Evolutionary conservation across 2,329 filamentous ascomycete genomes (phyloP).

Genomic region (Talaromyces sp.): DNA sequence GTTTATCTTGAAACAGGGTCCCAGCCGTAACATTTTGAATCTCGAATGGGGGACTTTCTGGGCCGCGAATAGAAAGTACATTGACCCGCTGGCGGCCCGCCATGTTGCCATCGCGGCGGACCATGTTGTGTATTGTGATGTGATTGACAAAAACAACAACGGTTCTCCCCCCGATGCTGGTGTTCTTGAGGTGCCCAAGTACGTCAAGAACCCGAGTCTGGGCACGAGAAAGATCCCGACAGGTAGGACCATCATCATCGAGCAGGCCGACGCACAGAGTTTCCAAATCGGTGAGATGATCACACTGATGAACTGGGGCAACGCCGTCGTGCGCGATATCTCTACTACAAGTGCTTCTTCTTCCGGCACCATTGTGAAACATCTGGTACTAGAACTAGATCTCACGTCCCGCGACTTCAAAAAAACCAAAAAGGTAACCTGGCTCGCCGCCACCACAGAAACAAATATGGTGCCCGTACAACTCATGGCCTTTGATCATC

Average conservation of each 20-base stretch:
- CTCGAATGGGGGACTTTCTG: slow-evolving; percentile 46
- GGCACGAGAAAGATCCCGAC: background rate
- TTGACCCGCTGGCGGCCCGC: slow-evolving; percentile 68
- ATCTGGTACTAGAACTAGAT: background rate
- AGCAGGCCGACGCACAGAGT: slow-evolving; percentile 76
- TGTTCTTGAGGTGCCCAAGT: background rate
- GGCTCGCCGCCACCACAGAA: slow-evolving; percentile 69
- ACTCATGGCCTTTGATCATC: slow-evolving; percentile 88
- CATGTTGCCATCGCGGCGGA: slow-evolving; percentile 68
- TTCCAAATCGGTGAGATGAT: slow-evolving; percentile 86
- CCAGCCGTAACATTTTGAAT: slow-evolving; percentile 43
- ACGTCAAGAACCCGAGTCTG: background rate
- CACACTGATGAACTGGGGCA: slow-evolving; percentile 93
- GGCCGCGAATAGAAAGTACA: slow-evolving; percentile 69
- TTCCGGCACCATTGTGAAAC: background rate
- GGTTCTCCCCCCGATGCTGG: background rate
- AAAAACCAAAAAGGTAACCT: slow-evolving; percentile 93
- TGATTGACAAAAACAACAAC: slow-evolving; percentile 50
- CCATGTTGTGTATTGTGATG: slow-evolving; percentile 62
- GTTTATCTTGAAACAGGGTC: slow-evolving; percentile 47
- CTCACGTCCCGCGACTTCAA: slow-evolving; percentile 31
- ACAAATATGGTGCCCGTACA: slow-evolving; percentile 74
- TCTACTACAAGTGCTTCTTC: slow-evolving; percentile 45
- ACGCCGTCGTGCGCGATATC: slow-evolving; percentile 44
- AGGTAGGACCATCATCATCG: slow-evolving; percentile 63